Base-by-base conservation (phyloP, 2,329 filamentous ascomycete genomes). In the Rutstroemia sydowiana region DNA sequence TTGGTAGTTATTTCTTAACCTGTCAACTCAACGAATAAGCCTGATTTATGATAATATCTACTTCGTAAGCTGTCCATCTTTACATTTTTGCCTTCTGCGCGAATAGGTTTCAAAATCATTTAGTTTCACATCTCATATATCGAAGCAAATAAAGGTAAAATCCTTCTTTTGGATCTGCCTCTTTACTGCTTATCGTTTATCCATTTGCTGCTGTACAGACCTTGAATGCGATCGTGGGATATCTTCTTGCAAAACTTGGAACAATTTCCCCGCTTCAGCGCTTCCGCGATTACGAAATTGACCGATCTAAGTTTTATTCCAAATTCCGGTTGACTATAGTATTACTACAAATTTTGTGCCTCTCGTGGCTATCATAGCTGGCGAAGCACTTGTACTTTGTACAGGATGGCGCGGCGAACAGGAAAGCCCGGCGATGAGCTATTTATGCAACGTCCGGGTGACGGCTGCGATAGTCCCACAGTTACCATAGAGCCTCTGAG, bases 371-470 rank as follows among this genome's bases (percentile, higher is more conserved):
- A 18, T 58, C 54, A 51, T 45, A 50, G 55, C 55, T 54, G 58
- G 59, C 54, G 56, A 57, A 56, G 54, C 55, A 31, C 44, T 57
- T 54, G 41, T 45, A 46, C 39, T 47, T 41, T 32, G 52, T 57
- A 59, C 55, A 57, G 59, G 57, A 68, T 67, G 65, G 64, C 64
- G 42, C 53, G 56, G 47, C 65, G 63, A 54, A 81, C 84, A 65
- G 84, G 85, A 62, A 75, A 84, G 60, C 80, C 85, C 23, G 85
- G 89, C 28, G 85, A 90, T 70, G 88, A 92, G 76, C 85, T 95
- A 73, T 92, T 95, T 72, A 78, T 95, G 58, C 69, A 75, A 55
- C 70, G 65, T 54, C 69, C 69, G n/a, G 64, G 63, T 47, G 61
- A 68, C 46, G 71, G 69, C 51, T 69, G 70, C 42, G 82, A 89